These are phyloP conservation scores for Xylaria sp. DNA, from an alignment of 2,329 filamentous ascomycete genomes.

Conservation along the genomic window DNA sequence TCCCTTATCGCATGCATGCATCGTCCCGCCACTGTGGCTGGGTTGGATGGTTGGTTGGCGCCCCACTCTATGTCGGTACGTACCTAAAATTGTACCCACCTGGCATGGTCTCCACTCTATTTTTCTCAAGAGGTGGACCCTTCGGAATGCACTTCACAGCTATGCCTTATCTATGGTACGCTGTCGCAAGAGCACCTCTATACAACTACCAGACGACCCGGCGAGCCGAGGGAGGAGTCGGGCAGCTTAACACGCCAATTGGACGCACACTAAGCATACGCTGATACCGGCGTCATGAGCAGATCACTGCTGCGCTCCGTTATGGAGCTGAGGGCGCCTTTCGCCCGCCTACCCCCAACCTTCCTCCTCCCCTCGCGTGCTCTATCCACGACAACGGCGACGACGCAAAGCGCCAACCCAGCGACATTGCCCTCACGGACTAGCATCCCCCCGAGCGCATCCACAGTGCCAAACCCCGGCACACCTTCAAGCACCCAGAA, in stretches of 20 bases:
- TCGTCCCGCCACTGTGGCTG: constrained; percentile 25
- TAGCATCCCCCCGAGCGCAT: constrained; percentile 32
- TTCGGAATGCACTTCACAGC: background rate
- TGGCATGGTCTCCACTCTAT: constrained; percentile 37
- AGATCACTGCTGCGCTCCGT: constrained; percentile 72
- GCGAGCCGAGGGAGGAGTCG: background rate
- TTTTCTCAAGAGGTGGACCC: constrained; percentile 36
- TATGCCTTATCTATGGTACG: constrained; percentile 5
- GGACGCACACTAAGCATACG: background rate
- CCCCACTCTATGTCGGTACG: constrained; percentile 6
- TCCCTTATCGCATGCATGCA: constrained; percentile 25
- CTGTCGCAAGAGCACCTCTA: background rate
- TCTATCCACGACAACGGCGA: constrained; percentile 39
- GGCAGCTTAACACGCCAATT: background rate
- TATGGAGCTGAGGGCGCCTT: constrained; percentile 66
- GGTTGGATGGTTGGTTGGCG: background rate
- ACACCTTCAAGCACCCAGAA: background rate
- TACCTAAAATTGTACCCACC: too few species aligned
- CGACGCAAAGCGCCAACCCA: constrained; percentile 46
- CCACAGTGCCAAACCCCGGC: constrained; percentile 16
- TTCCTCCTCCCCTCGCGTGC: constrained; percentile 64
- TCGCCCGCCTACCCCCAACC: constrained; percentile 59
- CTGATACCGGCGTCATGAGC: constrained; percentile 57
- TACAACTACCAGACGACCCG: background rate
- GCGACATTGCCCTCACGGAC: constrained; percentile 47